Evolutionary conservation across 176 grass and related monocot genomes (phyloP), one percentile per base, ranked within the genome.

Genomic region (Miscanthus lutarioriparius): DNA sequence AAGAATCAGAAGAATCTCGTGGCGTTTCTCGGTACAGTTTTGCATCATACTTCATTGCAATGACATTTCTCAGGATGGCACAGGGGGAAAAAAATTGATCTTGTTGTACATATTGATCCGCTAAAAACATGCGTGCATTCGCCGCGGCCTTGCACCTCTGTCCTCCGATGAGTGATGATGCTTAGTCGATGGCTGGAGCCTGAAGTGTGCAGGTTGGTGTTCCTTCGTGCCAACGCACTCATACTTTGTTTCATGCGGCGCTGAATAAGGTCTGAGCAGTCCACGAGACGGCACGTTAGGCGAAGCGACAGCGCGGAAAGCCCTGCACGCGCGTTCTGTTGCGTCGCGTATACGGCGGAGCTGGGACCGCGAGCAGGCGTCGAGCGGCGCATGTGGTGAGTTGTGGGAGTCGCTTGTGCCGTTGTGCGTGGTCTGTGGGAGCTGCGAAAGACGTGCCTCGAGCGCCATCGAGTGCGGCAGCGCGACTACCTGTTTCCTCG

Each of bases 101-200:
- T 74, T 53, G 37, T 25, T 89, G 83, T 85, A 81, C 78, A 82
- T 81, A 80, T 51, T 74, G 77, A 76, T 70, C 39, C 11, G 30
- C 64, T 70, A 53, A 81, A 81, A 80, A 32, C 61, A 40, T 15
- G 44, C 41, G 37, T 10, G 17, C 43, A 67, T 73, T 74, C 13
- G 12, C 43, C 49, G 5, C 41, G 8, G 61, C 23, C 27, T 7
- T 25, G 3, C 20, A 1, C 16, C 7, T 14, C 10, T 35, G 33
- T 35, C 33, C 33, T 35, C 33, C 4, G 67, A 69, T n/a, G 17
- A 17, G 35, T 22, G 11, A 41, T 28, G 15, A 8, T 35, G 64
- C 14, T 33, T 30, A 13, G 62, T 10, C 64, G 64, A 35, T 67
- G 44, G 10, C 32, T 65, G 56, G 15, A 4, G 56, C 22, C 56